Evolutionary conservation across 176 grass and related monocot species (phyloP).

Genomic region (Carex cristatella): DNA sequence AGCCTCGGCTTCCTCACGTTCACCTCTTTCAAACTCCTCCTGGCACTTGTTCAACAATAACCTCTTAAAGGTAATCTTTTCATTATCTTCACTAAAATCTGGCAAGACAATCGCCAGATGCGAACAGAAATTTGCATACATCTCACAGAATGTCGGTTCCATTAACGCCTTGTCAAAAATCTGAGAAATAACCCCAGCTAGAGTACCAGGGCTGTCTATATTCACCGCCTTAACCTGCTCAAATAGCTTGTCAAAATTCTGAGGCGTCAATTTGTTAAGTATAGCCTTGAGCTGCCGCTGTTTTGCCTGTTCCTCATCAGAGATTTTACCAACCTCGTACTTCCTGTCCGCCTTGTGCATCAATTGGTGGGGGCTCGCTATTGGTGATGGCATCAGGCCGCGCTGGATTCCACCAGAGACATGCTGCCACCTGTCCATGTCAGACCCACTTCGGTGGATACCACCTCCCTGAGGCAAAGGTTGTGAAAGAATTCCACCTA

Average conservation of each 20-base stretch:
- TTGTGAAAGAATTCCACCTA: constrained; percentile 54
- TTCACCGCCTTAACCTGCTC: constrained; percentile 68
- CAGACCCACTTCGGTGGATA: constrained; percentile 47
- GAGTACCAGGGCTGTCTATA: constrained; percentile 62
- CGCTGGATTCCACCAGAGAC: constrained; percentile 32
- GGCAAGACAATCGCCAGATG: constrained; percentile 59
- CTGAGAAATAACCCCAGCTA: constrained; percentile 80
- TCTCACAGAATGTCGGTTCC: constrained; percentile 98
- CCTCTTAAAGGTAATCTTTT: constrained; percentile 91
- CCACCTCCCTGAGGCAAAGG: constrained; percentile 40
- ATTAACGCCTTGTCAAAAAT: constrained; percentile 98
- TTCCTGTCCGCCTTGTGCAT: constrained; percentile 90
- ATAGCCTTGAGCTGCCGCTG: constrained; percentile 78
- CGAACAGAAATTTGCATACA: constrained; percentile 88
- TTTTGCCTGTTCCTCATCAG: constrained; percentile 68
- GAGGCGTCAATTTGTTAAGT: constrained; percentile 89
- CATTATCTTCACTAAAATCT: constrained; percentile 62
- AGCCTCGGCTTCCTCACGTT: constrained; percentile 90
- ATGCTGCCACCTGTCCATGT: constrained; percentile 87
- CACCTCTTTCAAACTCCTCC: constrained; percentile 95
- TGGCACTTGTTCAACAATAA: constrained; percentile 89
- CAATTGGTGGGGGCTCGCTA: constrained; percentile 45
- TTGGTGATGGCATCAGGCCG: constrained; percentile 73
- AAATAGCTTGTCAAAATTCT: constrained; percentile 97
- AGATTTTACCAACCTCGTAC: constrained; percentile 64